phyloP scores from a whole-genome alignment of 2,329 filamentous ascomycete species.

The Monilinia polystroma region DNA sequence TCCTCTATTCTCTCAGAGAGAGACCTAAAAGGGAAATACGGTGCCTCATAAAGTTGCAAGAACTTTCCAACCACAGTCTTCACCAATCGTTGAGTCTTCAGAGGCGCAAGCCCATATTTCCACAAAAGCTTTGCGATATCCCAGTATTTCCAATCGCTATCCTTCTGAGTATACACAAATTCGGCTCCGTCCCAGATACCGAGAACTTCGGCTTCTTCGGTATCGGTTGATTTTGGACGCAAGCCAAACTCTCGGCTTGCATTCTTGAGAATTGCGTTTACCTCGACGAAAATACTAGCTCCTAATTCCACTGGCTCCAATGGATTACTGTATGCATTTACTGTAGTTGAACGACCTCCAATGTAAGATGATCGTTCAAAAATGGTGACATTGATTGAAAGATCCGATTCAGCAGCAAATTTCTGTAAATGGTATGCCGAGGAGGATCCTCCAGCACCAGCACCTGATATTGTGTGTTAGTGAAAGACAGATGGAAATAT shows the following conservation, averaged over 20 bases:
- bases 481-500: background rate
- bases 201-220: constrained; percentile 49
- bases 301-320: constrained; percentile 76
- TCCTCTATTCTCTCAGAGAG: constrained; percentile 67
- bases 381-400: constrained; percentile 75
- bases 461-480: constrained; percentile 55
- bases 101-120: constrained; percentile 79
- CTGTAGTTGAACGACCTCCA: constrained; percentile 84
- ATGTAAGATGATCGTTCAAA: constrained; percentile 78
- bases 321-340: constrained; percentile 70
- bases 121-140: constrained; percentile 75
- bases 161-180: constrained; percentile 67
- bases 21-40: constrained; percentile 80
- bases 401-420: constrained; percentile 59
- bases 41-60: constrained; percentile 74
- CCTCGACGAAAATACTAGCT: constrained; percentile 84
- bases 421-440: constrained; percentile 78
- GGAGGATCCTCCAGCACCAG: constrained; percentile 84
- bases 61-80: constrained; percentile 70
- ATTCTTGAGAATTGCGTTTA: constrained; percentile 79
- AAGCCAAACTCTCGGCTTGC: constrained; percentile 73
- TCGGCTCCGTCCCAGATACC: constrained; percentile 81
- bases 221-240: constrained; percentile 49
- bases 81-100: constrained; percentile 71
- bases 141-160: constrained; percentile 69